Evolutionary conservation across 73 alveolate genomes (phyloP), one percentile per base, ranked within the genome.

Genomic region (Paramecium pentaurelia): DNA sequence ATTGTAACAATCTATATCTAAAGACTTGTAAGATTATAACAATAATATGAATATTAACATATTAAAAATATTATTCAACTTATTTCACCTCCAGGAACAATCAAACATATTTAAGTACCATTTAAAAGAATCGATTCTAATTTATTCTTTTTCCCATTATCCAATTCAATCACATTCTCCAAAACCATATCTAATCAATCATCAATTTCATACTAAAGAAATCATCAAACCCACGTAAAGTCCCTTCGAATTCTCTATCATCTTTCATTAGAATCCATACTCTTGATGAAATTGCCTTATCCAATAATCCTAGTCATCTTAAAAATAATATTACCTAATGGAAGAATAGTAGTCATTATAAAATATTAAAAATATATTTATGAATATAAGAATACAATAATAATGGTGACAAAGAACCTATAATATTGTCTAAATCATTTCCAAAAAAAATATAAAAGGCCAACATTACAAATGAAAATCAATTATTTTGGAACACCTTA

Each of bases 201-300:
- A 22, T 47, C 9, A 25, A 68, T 11, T 45, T 11, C 6, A 34
- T 87, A 89, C 91, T 89, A 45, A 71, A 89, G 80, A 54, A 92
- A 54, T 90, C 96, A 89, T 95, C 97, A 83, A 95, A 95, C n/a
- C 97, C 97, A 45, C 97, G 80, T 9, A 95, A 90, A 16, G 88
- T 89, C 18, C 97, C 97, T 27, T 68, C 73, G 47, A 95, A 88
- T 73, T 95, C 97, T 77, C 88, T 93, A 6, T 93, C 91, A 30
- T 85, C 90, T 80, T 83, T 86, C 97, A 95, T 95, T 44, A 95
- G 40, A 16, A 95, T 89, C 96, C 96, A 93, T n/a, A 95, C 71
- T 38, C 71, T 88, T 16, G 87, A 44, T n/a, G 96, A 95, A 12
- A 93, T 77, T 88, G 93, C 93, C 54, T 95, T 95, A 84, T 95